Evolutionary conservation across 768 basidiomycete genomes (phyloP), one percentile per base, ranked within the genome.

Genomic region (Coprinellus micaceus): DNA sequence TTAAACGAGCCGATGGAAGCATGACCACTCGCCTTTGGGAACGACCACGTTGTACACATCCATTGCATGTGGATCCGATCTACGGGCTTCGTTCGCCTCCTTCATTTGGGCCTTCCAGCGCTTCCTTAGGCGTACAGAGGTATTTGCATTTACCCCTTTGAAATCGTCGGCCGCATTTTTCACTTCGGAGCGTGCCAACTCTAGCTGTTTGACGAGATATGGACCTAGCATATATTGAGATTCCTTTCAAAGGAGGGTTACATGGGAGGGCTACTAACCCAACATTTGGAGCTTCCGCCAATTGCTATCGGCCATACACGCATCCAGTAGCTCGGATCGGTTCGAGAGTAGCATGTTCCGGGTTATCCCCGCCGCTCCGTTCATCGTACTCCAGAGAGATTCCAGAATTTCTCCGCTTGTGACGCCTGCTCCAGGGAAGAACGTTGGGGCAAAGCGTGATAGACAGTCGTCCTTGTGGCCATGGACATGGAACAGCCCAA

Each of bases 291-390:
- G 33, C 49, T 70, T 70, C 49, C 64, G 67, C 10, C 57, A 62
- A 58, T 70, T 69, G 6, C 54, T 59, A 39, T 67, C 63, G 17
- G 47, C 52, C 49, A 62, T 64, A 37, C 67, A 65, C 50, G 64
- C 61, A 47, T 68, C 63, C 3, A 66, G 41, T 2, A 61, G 54
- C 45, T 69, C 64, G 4, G 54, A 33, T 15, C 60, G 50, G 43
- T 59, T 37, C 0, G 61, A 56, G 10, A 58, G 33, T 1, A 62
- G 60, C 36, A 54, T 56, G 2, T 51, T 60, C 21, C 51, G 36
- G 4, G 60, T 53, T 4, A 50, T 44, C 0, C 41, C 22, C 0
- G 59, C 56, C 2, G 59, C 53, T 3, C 44, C 37, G 30, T 66
- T 66, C 11, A 63, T 19, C 1, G 36, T 30, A 2, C 60, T 57